A percentile compares a stretch with the other conserved stretches of the same genome.
Evolutionary conservation across 2,329 filamentous ascomycete species (phyloP).

Genomic region (Penicillium olsonii): DNA sequence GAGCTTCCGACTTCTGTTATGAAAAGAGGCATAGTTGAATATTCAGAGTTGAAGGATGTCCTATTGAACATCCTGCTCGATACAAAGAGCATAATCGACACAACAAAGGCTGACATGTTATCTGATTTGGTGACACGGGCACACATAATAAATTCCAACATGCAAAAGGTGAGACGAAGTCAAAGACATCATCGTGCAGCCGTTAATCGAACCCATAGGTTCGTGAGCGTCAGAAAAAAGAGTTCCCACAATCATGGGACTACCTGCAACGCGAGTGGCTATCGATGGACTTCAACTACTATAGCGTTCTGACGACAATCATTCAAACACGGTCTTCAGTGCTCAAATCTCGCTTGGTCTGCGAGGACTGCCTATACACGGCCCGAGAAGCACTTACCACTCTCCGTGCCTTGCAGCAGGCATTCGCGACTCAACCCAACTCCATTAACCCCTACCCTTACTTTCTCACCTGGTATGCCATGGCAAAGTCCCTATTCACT

Average conservation of each 20-base stretch:
- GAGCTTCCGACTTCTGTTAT: constrained; percentile 20
- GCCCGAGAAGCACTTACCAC: constrained; percentile 22
- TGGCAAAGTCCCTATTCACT: too few relatives aligned
- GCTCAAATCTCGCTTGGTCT: constrained; percentile 25
- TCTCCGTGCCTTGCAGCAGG: constrained; percentile 20
- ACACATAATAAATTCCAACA: constrained; percentile 18
- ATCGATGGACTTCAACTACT: constrained; percentile 27
- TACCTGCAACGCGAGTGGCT: constrained; percentile 20
- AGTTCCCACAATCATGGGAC: constrained; percentile 16
- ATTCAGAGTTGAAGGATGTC: constrained; percentile 16
- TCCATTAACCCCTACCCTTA: constrained; percentile 23
- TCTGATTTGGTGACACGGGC: constrained; percentile 22
- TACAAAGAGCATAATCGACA: constrained; percentile 14
- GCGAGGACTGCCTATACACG: constrained; percentile 25
- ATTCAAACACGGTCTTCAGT: constrained; percentile 25
- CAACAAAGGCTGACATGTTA: constrained; percentile 20
- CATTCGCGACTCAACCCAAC: constrained; percentile 13
- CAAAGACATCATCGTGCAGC: not conserved
- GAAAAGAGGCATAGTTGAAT: constrained; percentile 20
- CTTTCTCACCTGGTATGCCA: constrained; percentile 23
- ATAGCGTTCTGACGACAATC: constrained; percentile 23
- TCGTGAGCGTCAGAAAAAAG: constrained; percentile 16
- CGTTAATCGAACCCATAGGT: constrained; percentile 8
- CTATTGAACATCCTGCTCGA: constrained; percentile 20
- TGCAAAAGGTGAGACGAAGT: constrained; percentile 16